These are phyloP conservation scores for Oryza rufipogon DNA, from an alignment of 176 grass and related monocot species.

Conservation along the genomic window DNA sequence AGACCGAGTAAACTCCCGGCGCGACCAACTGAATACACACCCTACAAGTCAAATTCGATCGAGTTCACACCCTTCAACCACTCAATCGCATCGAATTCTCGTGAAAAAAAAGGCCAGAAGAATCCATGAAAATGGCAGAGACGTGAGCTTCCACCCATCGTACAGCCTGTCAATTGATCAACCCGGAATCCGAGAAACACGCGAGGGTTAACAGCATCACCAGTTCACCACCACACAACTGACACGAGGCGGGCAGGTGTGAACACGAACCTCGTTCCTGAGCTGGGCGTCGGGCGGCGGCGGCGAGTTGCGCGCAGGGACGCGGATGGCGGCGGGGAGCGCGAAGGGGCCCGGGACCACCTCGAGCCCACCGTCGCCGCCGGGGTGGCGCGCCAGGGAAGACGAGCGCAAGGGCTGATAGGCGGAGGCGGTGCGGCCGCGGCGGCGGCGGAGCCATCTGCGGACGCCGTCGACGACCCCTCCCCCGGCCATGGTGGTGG, in stretches of 20 bases:
- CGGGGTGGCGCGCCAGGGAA: neutral
- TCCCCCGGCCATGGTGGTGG: constrained; percentile 8
- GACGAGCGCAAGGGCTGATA: neutral
- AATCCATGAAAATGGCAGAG: neutral
- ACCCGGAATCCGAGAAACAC: neutral
- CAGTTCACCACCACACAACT: neutral
- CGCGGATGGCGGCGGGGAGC: constrained; percentile 7
- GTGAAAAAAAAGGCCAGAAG: neutral
- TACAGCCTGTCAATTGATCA: neutral
- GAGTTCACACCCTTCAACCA: neutral
- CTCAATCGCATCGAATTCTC: neutral
- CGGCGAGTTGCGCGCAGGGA: constrained; percentile 16
- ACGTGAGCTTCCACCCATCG: neutral
- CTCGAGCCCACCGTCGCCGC: constrained; percentile 4
- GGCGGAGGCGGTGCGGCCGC: constrained; percentile 3
- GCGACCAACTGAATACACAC: neutral
- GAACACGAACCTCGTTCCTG: constrained; percentile 35
- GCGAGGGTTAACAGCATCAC: neutral
- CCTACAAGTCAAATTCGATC: neutral
- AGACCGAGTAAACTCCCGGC: constrained; percentile 6
- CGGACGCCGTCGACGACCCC: constrained; percentile 34
- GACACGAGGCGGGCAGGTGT: neutral
- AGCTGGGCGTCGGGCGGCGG: neutral
- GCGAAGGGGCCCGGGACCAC: constrained; percentile 21
- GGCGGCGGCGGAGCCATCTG: constrained; percentile 40